Base-by-base conservation (phyloP, 2,329 filamentous ascomycete genomes). In the Fusarium sp. region DNA sequence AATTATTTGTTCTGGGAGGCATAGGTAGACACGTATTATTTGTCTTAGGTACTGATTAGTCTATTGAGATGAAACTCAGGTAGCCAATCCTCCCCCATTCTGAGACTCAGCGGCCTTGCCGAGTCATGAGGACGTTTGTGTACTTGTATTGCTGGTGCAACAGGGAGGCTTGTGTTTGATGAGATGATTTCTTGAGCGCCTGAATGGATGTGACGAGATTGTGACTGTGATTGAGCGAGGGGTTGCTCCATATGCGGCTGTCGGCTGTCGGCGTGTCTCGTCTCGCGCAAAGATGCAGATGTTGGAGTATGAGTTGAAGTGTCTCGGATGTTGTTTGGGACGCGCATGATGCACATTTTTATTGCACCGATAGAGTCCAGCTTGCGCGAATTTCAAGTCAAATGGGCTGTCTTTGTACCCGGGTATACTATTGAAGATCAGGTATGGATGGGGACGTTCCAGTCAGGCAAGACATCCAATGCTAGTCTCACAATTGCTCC, bases 111-210 rank as follows among this genome's bases (percentile, higher is more conserved):
- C 30, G 19, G 45, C 32, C 33, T 63, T 44, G 45, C 62, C 66
- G 50, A 70, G 62, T 70, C 66, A 70, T 69, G 62, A 67, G 62
- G 46, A 56, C 57, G 43, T 35, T 33, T 41, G 25, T 41, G 25
- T 23, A 30, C 32, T 37, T 48, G 33, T 46, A 45, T 47, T 43
- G 47, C 20, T 57, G 58, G 66, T 70, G 43, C 66, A 51, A 69
- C 66, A 51, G 40, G 40, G 20, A 39, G 48, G 53, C 41, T 57
- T 57, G 50, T 45, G 32, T 64, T 51, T 10, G 23, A 19, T 40
- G 33, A 32, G 23, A 19, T 40, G 33, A 37, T 35, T 53, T 27
- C 45, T 20, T 32, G 32, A 37, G 32, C 40, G 33, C 20, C 40
- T 62, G 47, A 54, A 59, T 62, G 30, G 50, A 27, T 53, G 43